These are phyloP conservation scores for Chalaropsis thielavioides DNA, from an alignment of 2,329 filamentous ascomycete genomes.

Conservation along the genomic window DNA sequence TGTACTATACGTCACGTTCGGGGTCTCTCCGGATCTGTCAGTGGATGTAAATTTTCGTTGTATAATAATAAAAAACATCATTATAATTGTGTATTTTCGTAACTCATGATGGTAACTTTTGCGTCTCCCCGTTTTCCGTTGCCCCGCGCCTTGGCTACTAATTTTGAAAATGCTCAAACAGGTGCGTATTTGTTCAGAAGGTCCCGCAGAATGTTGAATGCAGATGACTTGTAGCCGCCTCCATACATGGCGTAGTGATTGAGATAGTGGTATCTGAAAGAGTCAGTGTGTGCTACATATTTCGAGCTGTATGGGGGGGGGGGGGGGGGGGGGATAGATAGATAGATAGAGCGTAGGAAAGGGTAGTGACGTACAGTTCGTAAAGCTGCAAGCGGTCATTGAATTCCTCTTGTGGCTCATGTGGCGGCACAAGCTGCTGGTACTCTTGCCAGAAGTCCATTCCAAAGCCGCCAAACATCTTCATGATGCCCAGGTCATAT, in stretches of 20 bases:
- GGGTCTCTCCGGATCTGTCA: neutral
- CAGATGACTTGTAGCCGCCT: conserved; percentile 59
- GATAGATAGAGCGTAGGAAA: neutral
- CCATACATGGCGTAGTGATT: conserved; percentile 84
- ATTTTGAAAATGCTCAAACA: conserved; percentile 1
- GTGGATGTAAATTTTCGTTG: neutral
- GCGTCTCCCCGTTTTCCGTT: neutral
- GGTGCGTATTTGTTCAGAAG: conserved; percentile 57
- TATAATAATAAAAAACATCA: neutral
- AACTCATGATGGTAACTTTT: conserved; percentile 9
- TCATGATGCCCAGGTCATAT: conserved; percentile 88
- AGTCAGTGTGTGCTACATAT: conserved; percentile 18
- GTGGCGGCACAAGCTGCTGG: conserved; percentile 56
- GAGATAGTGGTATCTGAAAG: conserved; percentile 63
- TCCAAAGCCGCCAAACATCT: conserved; percentile 87
- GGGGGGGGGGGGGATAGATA: too few species aligned
- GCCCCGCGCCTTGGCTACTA: neutral
- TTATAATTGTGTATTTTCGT: conserved; percentile 9
- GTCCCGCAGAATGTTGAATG: conserved; percentile 63
- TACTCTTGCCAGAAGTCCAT: conserved; percentile 62
- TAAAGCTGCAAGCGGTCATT: conserved; percentile 72
- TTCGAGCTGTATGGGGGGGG: too few species aligned
- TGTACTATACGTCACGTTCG: neutral
- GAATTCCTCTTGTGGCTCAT: conserved; percentile 69
- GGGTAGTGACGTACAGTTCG: conserved; percentile 50